phyloP scores from a whole-genome alignment of 164 flowering plant species.

The Piper betle region DNA sequence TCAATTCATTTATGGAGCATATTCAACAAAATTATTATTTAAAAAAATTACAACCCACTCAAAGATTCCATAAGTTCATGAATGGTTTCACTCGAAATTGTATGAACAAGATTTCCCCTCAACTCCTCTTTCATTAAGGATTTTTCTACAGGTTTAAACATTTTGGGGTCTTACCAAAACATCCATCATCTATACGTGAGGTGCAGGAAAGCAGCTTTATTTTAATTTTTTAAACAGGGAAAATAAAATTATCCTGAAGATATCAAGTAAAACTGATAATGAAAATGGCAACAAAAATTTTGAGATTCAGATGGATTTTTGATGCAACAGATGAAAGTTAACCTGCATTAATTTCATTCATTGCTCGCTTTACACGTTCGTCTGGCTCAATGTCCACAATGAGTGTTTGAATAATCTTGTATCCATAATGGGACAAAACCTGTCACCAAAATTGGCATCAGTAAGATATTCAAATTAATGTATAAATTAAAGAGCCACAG shows the following conservation, averaged over 20 bases:
- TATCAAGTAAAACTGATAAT: background rate
- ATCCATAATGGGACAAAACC: constrained; percentile 86
- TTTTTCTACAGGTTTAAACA: background rate
- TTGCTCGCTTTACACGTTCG: constrained; percentile 69
- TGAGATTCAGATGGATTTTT: background rate
- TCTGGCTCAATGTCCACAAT: too few relatives aligned
- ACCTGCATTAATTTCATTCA: constrained; percentile 93
- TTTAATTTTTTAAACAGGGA: too few relatives aligned
- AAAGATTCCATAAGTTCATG: too few relatives aligned
- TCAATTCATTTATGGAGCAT: too few relatives aligned
- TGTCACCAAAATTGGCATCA: constrained; percentile 6
- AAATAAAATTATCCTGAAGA: too few relatives aligned
- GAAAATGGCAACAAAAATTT: background rate
- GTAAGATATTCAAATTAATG: background rate
- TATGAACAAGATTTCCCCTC: background rate
- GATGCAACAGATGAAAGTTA: background rate
- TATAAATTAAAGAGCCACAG: constrained; percentile 1
- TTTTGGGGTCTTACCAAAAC: background rate
- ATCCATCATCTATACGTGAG: background rate
- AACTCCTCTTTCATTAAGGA: background rate
- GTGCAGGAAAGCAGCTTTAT: too few relatives aligned
- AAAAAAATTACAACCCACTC: background rate
- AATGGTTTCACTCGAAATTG: background rate
- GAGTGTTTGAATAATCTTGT: constrained; percentile 72
- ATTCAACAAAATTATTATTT: background rate